Percentiles rank a stretch among this genome's conserved stretches.
phyloP scores from a whole-genome alignment of 805 yeast species.

The Hanseniaspora occidentalis region DNA sequence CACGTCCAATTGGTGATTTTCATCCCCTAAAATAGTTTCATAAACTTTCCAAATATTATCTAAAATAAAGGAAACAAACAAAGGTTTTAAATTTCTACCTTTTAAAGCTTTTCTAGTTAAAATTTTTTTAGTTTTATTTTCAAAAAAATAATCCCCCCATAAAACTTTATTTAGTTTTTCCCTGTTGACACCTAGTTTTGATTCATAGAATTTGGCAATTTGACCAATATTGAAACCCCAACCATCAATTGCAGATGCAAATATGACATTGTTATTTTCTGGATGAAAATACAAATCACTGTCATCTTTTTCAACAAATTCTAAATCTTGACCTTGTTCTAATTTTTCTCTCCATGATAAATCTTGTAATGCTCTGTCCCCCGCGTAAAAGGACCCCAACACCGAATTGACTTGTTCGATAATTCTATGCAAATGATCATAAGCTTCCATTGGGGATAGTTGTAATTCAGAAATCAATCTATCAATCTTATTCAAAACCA shows the following conservation, averaged over 20 bases:
- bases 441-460: conserved; percentile 75
- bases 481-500: conserved; percentile 87
- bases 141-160: conserved; percentile 91
- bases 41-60: conserved; percentile 92
- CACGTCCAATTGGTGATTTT: conserved; percentile 27
- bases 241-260: conserved; percentile 88
- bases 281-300: conserved; percentile 80
- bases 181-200: conserved; percentile 73
- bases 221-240: conserved; percentile 95
- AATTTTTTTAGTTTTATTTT: conserved; percentile 80
- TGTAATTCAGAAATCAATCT: conserved; percentile 72
- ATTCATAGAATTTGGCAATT: conserved; percentile 75
- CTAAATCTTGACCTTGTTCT: conserved; percentile 32
- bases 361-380: conserved; percentile 87
- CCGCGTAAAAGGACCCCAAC: conserved; percentile 83
- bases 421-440: conserved; percentile 59
- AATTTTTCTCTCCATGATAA: conserved; percentile 58
- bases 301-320: conserved; percentile 65
- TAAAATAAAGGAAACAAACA: conserved; percentile 76
- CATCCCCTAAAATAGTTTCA: conserved; percentile 47
- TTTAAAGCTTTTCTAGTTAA: conserved; percentile 52
- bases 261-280: conserved; percentile 74
- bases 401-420: conserved; percentile 94
- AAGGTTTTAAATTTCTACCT: conserved; percentile 54
- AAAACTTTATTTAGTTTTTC: conserved; percentile 69